A percentile compares a stretch with the other conserved stretches of the same genome.
Evolutionary conservation across 768 basidiomycete genomes (phyloP).

Genomic region (Kwoniella europaea): DNA sequence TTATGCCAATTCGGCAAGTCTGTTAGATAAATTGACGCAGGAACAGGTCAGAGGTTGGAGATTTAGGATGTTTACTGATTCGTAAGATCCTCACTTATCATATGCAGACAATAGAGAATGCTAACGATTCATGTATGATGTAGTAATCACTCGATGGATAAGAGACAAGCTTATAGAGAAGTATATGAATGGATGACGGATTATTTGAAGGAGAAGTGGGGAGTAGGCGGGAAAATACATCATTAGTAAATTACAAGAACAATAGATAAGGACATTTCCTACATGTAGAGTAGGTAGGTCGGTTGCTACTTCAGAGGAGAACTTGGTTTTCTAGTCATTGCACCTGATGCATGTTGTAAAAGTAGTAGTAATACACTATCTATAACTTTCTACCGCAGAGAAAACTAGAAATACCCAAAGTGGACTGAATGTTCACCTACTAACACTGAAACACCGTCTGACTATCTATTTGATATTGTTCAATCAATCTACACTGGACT

Average conservation of each 20-base stretch:
- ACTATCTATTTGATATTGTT: background rate
- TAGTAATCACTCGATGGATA: conserved; percentile 79
- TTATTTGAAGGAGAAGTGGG: conserved; percentile 92
- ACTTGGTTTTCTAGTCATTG: too few species aligned
- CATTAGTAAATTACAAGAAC: conserved; percentile 6
- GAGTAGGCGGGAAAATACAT: conserved; percentile 57
- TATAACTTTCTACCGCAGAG: too few species aligned
- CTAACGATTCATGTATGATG: background rate
- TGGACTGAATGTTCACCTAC: too few species aligned
- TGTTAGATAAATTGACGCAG: conserved; percentile 90
- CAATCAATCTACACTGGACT: conserved; percentile 7
- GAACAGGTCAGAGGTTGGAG: conserved; percentile 70
- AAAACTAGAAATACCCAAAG: too few species aligned
- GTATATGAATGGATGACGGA: conserved; percentile 82
- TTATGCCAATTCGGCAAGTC: conserved; percentile 83
- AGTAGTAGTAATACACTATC: background rate
- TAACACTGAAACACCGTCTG: background rate
- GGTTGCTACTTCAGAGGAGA: too few species aligned
- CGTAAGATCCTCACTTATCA: conserved; percentile 62
- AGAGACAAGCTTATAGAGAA: conserved; percentile 79
- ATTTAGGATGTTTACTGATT: conserved; percentile 97
- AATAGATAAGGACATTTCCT: background rate
- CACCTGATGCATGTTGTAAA: conserved; percentile 18
- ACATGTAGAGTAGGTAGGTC: background rate
- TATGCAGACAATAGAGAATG: background rate